Conservation (phyloP, 176 grass and related monocot species). For the Paspalum notatum region DNA sequence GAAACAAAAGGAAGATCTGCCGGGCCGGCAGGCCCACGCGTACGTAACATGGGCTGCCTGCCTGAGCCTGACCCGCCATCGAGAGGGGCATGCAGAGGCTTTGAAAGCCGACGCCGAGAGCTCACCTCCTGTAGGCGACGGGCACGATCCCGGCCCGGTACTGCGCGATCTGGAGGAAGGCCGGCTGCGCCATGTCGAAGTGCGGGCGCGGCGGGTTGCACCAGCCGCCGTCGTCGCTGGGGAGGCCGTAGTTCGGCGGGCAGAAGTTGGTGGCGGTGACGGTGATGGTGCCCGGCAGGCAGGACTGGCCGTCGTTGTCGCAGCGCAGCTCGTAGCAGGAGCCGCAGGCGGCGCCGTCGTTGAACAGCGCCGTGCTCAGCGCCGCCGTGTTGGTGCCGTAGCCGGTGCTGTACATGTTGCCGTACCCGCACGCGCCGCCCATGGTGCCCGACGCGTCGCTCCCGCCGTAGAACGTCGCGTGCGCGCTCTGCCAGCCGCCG, state of each 20-base stretch:
- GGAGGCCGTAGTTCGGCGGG: constrained; percentile 74
- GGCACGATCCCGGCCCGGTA: constrained; percentile 93
- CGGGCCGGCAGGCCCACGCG: not conserved
- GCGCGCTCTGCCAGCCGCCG: constrained; percentile 68
- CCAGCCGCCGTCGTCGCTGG: constrained; percentile 89
- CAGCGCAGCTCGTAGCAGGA: constrained; percentile 72
- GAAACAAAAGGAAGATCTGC: not conserved
- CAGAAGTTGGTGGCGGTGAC: constrained; percentile 85
- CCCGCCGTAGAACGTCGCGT: constrained; percentile 90
- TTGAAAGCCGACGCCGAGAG: too few relatives aligned
- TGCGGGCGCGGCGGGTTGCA: constrained; percentile 92
- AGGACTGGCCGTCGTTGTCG: constrained; percentile 49
- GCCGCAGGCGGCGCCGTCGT: constrained; percentile 67
- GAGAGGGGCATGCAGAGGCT: too few relatives aligned
- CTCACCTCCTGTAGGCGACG: constrained; percentile 79
- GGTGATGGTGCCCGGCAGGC: constrained; percentile 64
- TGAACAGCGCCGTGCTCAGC: constrained; percentile 92
- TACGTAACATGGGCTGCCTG: constrained; percentile 25
- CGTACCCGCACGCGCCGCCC: constrained; percentile 95
- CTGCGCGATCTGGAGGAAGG: constrained; percentile 86
- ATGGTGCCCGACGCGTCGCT: constrained; percentile 87
- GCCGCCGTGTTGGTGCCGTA: constrained; percentile 94
- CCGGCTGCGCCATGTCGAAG: constrained; percentile 90
- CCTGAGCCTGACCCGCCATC: too few relatives aligned
- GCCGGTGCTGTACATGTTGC: constrained; percentile 87